Evolutionary conservation across 176 grass and related monocot genomes (phyloP), one percentile per base, ranked within the genome.

Genomic region (Eragrostis nindensis): DNA sequence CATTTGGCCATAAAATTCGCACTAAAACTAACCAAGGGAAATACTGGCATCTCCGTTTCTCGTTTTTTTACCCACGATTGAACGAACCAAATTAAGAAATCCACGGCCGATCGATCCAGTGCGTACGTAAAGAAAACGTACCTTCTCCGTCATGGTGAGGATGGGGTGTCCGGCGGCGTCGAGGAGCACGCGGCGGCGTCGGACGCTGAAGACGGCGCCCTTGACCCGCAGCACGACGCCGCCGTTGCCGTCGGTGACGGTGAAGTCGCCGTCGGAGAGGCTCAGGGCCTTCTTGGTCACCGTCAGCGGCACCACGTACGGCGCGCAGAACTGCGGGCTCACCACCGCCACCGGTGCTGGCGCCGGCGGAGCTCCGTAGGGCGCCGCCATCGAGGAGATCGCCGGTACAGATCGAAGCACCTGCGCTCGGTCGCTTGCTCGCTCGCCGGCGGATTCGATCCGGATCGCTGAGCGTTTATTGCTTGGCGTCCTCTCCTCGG

Each of bases 141-240:
- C 88, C 91, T 97, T 93, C n/a, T 87, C 77, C 0, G 78, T 64
- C 86, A 97, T 85, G 80, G 91, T 66, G 81, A 93, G 71, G 80
- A 97, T 71, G n/a, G 91, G 91, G 24, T 53, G 39, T 10, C 80
- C 86, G 22, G 70, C 80, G 72, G 84, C 56, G 73, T 97, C 86
- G 27, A 75, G 75, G 39, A 97, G 86, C 44, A 91, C 82, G 59
- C 89, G 74, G 74, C 81, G 91, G 39, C 53, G 77, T 19, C 64
- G 88, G 74, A 97, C 11, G 66, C 66, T 89, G 73, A 94, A 67
- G 85, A 90, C 3, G 17, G 62, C 39, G 61, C 89, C 94, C 78
- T 89, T 61, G 63, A 91, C 88, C 50, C 69, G 75, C 17, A 97
- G 79, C 78, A 91, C 86, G n/a, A 91, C 21, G 38, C 59, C 76